A percentile compares a stretch with the other conserved stretches of the same genome.
phyloP scores from a whole-genome alignment of 495 filamentous ascomycete species.

The Extremus antarcticus region DNA sequence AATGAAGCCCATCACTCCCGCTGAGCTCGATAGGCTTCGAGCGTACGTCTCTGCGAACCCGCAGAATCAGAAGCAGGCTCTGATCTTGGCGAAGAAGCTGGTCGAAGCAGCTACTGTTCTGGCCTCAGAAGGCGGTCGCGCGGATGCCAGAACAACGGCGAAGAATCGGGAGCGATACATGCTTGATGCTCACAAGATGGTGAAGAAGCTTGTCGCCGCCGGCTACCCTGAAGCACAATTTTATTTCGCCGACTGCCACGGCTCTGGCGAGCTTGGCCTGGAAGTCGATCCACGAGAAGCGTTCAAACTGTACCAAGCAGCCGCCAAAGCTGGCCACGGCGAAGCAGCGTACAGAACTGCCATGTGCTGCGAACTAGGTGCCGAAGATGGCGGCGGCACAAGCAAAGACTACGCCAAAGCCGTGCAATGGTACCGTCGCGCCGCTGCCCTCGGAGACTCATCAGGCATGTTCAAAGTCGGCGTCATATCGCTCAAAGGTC shows the following conservation, averaged over 20 bases:
- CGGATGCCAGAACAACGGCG: conserved; percentile 62
- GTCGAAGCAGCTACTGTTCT: conserved; percentile 75
- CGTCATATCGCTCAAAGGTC: conserved; percentile 85
- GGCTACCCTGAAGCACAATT: conserved; percentile 81
- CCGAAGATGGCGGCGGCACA: conserved; percentile 85
- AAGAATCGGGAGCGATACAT: conserved; percentile 76
- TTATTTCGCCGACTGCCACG: conserved; percentile 82
- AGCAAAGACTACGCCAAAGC: conserved; percentile 83
- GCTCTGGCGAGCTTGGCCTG: conserved; percentile 58
- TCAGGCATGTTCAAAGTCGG: conserved; percentile 98
- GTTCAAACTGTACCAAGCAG: conserved; percentile 84
- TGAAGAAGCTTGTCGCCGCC: conserved; percentile 68
- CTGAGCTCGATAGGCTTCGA: conserved; percentile 67
- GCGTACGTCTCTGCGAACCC: conserved; percentile 56
- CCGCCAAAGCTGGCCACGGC: conserved; percentile 77
- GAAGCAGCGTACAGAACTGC: conserved; percentile 87
- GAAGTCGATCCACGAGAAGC: conserved; percentile 79
- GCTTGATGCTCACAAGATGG: conserved; percentile 74
- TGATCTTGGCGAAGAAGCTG: conserved; percentile 71
- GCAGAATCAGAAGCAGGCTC: conserved; percentile 55
- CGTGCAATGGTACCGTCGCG: conserved; percentile 94
- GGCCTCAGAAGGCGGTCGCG: conserved; percentile 52
- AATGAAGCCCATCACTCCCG: conserved; percentile 53
- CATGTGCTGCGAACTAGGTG: conserved; percentile 95
- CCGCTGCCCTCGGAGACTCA: conserved; percentile 77